Evolutionary conservation across 768 basidiomycete species (phyloP), one percentile per base, ranked within the genome.

Genomic region (Tylopilus rubrobrunneus): DNA sequence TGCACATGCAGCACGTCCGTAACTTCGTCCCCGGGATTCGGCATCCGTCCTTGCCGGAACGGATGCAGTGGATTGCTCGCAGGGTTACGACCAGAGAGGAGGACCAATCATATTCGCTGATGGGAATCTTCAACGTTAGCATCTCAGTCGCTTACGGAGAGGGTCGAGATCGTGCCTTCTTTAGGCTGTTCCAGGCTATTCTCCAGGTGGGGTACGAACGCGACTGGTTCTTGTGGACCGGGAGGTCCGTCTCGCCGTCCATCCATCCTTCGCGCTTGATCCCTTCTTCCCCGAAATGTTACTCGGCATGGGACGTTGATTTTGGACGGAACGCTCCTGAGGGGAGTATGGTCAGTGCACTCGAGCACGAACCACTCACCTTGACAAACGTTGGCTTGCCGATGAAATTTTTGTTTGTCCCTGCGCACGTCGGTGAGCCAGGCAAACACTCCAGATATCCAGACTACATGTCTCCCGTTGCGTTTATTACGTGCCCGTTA

Each of bases 141-240:
- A 44, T 64, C 19, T 45, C 59, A 2, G 42, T 58, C 9, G 52
- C 52, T 12, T 64, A 64, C 29, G 63, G 63, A 33, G 62, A 61
- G 33, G 63, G 63, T 14, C 14, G 2, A 2, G 36, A 59, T 23
- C 55, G 49, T 15, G 58, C 58, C 15, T 56, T 56, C 49, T 59
- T 49, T 19, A 17, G 55, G 19, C 27, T 59, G 8, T 41, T 59
- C 44, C 33, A 59, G 21, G 39, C 47, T 1, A 36, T 53, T 7
- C 51, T 59, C 3, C 25, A 56, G 2, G 50, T 56, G 1, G 47
- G 15, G 17, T 39, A 27, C 15, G 23, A 25, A n/a, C 34, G 14
- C 0, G 25, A 27, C 19, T 48, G 47, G 47, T 48, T 48, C 25
- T 27, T 48, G 6, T 48, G 34, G 34, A 15, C 33, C 6, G 34